Conservation (phyloP, 768 basidiomycete genomes). For the Leccinum uliginosum region DNA sequence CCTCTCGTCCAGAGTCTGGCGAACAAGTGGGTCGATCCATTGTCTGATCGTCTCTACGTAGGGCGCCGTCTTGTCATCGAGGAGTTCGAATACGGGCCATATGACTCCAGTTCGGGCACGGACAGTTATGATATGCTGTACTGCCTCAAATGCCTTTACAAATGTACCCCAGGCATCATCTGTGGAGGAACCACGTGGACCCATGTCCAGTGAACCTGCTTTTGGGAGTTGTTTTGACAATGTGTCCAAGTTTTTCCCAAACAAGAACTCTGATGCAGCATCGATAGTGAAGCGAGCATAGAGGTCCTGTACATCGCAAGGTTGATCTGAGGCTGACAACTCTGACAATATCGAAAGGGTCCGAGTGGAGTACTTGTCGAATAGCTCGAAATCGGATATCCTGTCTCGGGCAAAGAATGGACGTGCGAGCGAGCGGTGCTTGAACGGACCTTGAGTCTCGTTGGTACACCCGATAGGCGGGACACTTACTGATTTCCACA, state of each 20-base stretch:
- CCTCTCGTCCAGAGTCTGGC: slow-evolving; percentile 47
- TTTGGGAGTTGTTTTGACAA: slow-evolving; percentile 51
- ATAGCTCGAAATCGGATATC: slow-evolving; percentile 63
- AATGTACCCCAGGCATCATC: slow-evolving; percentile 58
- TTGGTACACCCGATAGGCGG: neutral
- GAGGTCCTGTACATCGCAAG: slow-evolving; percentile 66
- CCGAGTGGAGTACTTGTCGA: slow-evolving; percentile 51
- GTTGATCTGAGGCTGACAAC: slow-evolving; percentile 32
- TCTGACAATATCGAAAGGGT: slow-evolving; percentile 47
- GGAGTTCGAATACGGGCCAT: slow-evolving; percentile 43
- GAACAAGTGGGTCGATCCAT: slow-evolving; percentile 62
- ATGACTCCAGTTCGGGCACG: slow-evolving; percentile 35
- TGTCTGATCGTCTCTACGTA: slow-evolving; percentile 33
- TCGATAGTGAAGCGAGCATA: slow-evolving; percentile 67
- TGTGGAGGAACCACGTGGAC: slow-evolving; percentile 58
- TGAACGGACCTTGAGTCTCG: slow-evolving; percentile 7
- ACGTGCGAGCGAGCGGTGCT: slow-evolving; percentile 65
- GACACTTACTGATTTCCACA: slow-evolving; percentile 59
- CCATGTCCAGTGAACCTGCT: slow-evolving; percentile 41
- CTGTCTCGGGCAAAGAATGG: slow-evolving; percentile 76
- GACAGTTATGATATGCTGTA: slow-evolving; percentile 33
- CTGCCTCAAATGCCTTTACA: slow-evolving; percentile 40
- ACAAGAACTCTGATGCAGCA: slow-evolving; percentile 68
- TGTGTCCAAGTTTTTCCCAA: slow-evolving; percentile 61
- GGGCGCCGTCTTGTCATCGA: slow-evolving; percentile 34